Percentiles rank a stretch among this genome's conserved stretches.
These are phyloP conservation scores for Saturnispora halmiae DNA, from an alignment of 805 yeast genomes.

Conservation along the genomic window DNA sequence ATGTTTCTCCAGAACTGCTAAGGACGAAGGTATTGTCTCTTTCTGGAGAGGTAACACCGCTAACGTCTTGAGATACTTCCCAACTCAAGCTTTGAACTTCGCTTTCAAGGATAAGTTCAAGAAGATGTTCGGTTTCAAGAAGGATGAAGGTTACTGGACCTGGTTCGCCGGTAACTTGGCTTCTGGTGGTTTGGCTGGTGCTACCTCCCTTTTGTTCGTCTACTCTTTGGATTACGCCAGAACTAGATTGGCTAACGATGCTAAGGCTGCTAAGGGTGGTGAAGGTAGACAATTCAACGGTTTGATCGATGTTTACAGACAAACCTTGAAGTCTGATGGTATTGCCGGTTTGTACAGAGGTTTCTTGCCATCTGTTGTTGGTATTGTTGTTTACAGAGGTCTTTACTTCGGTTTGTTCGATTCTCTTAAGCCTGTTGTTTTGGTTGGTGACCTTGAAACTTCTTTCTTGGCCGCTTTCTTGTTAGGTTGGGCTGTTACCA, in stretches of 20 bases:
- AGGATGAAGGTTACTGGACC: slow-evolving; percentile 83
- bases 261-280: slow-evolving; percentile 74
- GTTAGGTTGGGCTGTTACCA: slow-evolving; percentile 96
- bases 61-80: slow-evolving; percentile 97
- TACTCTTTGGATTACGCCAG: slow-evolving; percentile 97
- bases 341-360: slow-evolving; percentile 98
- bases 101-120: slow-evolving; percentile 98
- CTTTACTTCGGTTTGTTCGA: slow-evolving; percentile 96
- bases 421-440: slow-evolving; percentile 89
- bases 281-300: slow-evolving; percentile 94
- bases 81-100: slow-evolving; percentile 97
- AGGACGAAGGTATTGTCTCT: slow-evolving; percentile 83
- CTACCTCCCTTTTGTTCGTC: slow-evolving; percentile 84
- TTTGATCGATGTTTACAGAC: slow-evolving; percentile 90
- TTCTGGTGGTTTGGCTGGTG: slow-evolving; percentile 98
- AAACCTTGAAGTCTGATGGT: slow-evolving; percentile 94
- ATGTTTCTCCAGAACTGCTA: slow-evolving; percentile 91
- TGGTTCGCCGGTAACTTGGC: slow-evolving; percentile 99
- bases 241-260: slow-evolving; percentile 98
- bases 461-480: slow-evolving; percentile 91
- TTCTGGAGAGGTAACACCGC: slow-evolving; percentile 99
- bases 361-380: slow-evolving; percentile 96
- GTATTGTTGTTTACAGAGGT: slow-evolving; percentile 99
- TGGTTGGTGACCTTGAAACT: slow-evolving; percentile 92
- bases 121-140: slow-evolving; percentile 93